phyloP scores from a whole-genome alignment of 805 yeast species.

The Metschnikowia shivogae region DNA sequence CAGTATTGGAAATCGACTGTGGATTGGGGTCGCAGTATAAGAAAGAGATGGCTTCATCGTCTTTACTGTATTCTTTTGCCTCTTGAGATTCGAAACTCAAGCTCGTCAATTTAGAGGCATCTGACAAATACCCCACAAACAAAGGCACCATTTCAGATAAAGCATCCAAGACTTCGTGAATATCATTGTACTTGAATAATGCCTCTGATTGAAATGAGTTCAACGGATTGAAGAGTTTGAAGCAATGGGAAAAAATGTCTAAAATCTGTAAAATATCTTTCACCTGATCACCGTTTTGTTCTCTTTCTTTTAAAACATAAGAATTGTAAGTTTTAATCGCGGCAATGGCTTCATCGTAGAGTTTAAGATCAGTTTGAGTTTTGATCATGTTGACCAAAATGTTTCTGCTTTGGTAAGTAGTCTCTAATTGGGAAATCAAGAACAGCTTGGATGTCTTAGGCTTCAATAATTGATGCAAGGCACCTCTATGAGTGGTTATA shows the following conservation, averaged over 20 bases:
- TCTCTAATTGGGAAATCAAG: constrained; percentile 27
- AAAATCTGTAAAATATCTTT: constrained; percentile 32
- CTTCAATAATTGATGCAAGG: constrained; percentile 16
- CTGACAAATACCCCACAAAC: constrained; percentile 24
- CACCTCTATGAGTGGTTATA: constrained; percentile 15
- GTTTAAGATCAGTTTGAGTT: constrained; percentile 29
- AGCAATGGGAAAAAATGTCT: constrained; percentile 30
- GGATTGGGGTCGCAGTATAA: constrained; percentile 33
- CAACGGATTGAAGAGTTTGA: constrained; percentile 35
- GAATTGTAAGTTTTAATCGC: constrained; percentile 36
- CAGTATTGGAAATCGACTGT: constrained; percentile 20
- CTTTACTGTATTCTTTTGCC: constrained; percentile 3
- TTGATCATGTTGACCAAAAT: constrained; percentile 31
- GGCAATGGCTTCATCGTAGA: constrained; percentile 42
- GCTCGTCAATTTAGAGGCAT: constrained; percentile 21
- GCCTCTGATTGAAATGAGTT: constrained; percentile 20
- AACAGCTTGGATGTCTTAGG: constrained; percentile 26
- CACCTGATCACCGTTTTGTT: constrained; percentile 27
- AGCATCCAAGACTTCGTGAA: constrained; percentile 19
- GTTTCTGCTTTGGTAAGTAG: constrained; percentile 35
- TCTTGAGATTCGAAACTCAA: constrained; percentile 27
- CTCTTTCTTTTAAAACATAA: constrained; percentile 32
- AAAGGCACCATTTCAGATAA: constrained; percentile 18
- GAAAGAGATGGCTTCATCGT: constrained; percentile 26
- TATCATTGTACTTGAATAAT: constrained; percentile 25